Conservation (phyloP, 140 eudicot species). For the Senecio squalidus region DNA sequence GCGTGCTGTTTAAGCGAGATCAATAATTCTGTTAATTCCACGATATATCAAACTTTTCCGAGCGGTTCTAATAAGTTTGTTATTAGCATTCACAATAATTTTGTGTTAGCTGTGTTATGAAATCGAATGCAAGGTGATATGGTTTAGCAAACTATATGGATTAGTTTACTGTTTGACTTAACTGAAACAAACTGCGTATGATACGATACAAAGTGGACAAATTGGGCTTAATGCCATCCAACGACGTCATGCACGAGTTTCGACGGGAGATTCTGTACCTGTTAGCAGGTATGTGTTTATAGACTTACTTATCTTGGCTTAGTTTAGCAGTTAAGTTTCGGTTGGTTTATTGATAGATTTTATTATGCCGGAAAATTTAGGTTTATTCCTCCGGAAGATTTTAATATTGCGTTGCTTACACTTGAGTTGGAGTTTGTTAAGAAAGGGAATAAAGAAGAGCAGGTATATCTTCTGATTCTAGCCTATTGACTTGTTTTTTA, state of each 20-base stretch:
- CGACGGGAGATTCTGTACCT: constrained; percentile 62
- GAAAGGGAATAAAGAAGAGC: constrained; percentile 77
- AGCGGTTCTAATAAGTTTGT: too few species aligned
- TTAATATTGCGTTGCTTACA: constrained; percentile 72
- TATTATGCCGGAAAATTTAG: constrained; percentile 24
- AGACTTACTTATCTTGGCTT: constrained; percentile 5
- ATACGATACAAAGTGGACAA: constrained; percentile 53
- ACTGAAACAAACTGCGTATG: constrained; percentile 56
- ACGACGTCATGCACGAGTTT: constrained; percentile 76
- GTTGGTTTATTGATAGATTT: neutral
- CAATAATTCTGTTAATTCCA: too few species aligned
- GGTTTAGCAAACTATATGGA: neutral
- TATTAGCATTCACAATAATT: too few species aligned
- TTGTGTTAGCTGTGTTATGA: too few species aligned
- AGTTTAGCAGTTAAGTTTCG: neutral
- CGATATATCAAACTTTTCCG: too few species aligned
- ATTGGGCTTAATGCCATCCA: constrained; percentile 87
- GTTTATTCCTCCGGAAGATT: constrained; percentile 76
- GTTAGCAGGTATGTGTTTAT: constrained; percentile 51
- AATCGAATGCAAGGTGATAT: too few species aligned
- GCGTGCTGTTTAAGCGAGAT: too few species aligned
- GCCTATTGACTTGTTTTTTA: constrained; percentile 9
- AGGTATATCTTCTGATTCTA: constrained; percentile 31
- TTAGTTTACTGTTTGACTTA: constrained; percentile 33
- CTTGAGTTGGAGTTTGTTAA: constrained; percentile 88